Percentiles rank a stretch among this genome's conserved stretches.
These are phyloP conservation scores for Gautieria morchelliformis DNA, from an alignment of 768 basidiomycete genomes.

Conservation along the genomic window DNA sequence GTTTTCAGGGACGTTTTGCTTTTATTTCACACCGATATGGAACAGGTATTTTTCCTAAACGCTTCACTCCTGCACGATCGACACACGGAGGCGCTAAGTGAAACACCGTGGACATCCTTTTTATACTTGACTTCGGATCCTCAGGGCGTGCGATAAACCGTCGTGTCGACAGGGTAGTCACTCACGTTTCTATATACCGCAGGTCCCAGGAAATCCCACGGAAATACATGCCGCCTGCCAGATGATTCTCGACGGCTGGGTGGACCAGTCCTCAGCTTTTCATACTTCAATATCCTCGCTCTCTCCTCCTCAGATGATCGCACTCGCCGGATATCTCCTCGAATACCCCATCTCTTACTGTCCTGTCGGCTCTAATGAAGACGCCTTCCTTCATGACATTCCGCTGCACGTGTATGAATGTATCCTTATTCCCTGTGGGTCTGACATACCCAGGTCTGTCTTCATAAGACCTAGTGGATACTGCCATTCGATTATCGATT, in stretches of 20 bases:
- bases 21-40: constrained; percentile 34
- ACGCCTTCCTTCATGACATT: constrained; percentile 27
- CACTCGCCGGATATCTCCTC: constrained; percentile 4
- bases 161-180: background rate
- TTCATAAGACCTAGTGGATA: background rate
- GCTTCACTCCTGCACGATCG: constrained; percentile 11
- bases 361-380: background rate
- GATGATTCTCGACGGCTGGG: background rate
- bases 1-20: constrained; percentile 34
- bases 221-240: background rate
- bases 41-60: constrained; percentile 52
- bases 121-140: constrained; percentile 7
- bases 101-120: constrained; percentile 1
- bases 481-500: background rate
- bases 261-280: background rate
- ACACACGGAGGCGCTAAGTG: background rate
- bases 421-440: background rate
- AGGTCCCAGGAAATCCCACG: background rate
- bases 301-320: background rate
- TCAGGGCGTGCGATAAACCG: constrained; percentile 10
- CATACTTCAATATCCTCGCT: background rate
- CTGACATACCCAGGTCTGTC: background rate
- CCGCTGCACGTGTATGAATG: constrained; percentile 45
- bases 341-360: constrained; percentile 5
- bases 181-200: background rate